phyloP scores from a whole-genome alignment of 208 protist genomes.

The Leishmania tropica region DNA sequence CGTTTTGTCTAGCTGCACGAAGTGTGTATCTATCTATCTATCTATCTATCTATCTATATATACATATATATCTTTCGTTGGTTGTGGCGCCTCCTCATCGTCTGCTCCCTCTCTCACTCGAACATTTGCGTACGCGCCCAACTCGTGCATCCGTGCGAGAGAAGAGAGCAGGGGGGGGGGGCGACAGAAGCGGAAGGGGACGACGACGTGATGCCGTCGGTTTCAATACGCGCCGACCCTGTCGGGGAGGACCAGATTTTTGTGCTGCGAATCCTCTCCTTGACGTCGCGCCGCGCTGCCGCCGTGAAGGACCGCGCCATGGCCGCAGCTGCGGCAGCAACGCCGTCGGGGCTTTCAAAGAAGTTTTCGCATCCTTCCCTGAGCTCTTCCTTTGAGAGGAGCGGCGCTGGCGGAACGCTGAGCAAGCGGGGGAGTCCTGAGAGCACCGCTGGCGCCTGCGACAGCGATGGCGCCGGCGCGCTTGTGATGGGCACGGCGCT shows the following conservation, averaged over 20 bases:
- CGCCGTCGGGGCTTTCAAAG: not conserved
- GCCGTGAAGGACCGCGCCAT: not conserved
- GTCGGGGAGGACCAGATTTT: not conserved
- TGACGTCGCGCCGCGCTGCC: not conserved
- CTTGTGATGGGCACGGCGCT: conserved; percentile 8
- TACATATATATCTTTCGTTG: too few relatives aligned
- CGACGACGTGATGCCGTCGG: not conserved
- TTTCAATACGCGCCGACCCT: not conserved
- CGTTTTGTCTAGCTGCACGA: too few relatives aligned
- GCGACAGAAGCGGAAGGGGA: not conserved
- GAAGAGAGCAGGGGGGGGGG: not conserved
- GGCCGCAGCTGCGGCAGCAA: too few relatives aligned
- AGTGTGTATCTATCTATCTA: too few relatives aligned
- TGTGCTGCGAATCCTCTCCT: conserved; percentile 1
- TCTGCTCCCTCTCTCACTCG: not conserved
- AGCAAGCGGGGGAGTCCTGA: not conserved
- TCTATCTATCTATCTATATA: too few relatives aligned
- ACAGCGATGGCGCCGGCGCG: not conserved
- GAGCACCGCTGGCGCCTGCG: not conserved
- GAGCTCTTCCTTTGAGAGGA: not conserved
- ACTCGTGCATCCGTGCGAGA: not conserved
- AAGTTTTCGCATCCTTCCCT: not conserved
- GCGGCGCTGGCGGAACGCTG: not conserved
- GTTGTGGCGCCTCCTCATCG: not conserved
- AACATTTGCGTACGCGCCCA: not conserved